phyloP scores from a whole-genome alignment of 2,329 filamentous ascomycete species.

The Pseudogymnoascus sp. region DNA sequence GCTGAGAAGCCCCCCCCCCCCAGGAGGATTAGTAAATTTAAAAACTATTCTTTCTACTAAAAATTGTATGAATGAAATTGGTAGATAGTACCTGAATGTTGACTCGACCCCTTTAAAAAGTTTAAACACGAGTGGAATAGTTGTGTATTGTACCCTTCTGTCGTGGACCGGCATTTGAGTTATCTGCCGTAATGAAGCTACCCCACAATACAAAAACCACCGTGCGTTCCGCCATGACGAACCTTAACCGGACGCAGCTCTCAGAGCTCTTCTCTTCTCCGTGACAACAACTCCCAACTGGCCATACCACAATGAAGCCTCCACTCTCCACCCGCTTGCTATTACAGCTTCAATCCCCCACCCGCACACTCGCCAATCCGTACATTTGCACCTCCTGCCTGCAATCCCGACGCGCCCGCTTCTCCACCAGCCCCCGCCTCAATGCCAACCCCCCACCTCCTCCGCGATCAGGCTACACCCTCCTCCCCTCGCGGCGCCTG shows the following conservation, averaged over 20 bases:
- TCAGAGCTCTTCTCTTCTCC: neutral
- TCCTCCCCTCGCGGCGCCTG: constrained; percentile 66
- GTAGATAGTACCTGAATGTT: too few species aligned
- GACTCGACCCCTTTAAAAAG: too few species aligned
- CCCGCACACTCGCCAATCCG: constrained; percentile 3
- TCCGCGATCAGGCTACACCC: constrained; percentile 41
- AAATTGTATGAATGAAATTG: too few species aligned
- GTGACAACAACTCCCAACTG: neutral
- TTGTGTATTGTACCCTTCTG: neutral
- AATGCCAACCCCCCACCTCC: constrained; percentile 31
- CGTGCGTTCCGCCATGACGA: neutral
- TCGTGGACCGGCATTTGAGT: neutral
- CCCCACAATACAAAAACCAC: neutral
- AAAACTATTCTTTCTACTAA: too few species aligned
- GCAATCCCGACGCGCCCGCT: constrained; percentile 9
- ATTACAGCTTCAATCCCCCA: constrained; percentile 10
- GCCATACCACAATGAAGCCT: constrained; percentile 18
- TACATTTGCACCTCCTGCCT: constrained; percentile 23
- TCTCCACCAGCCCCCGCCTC: constrained; percentile 9
- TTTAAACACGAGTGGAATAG: too few species aligned
- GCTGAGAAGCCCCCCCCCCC: too few species aligned
- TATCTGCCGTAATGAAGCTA: neutral
- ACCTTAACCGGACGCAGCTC: constrained; percentile 1
- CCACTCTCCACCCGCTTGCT: constrained; percentile 5
- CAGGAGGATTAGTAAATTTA: too few species aligned